phyloP scores from a whole-genome alignment of 805 yeast genomes.

The Schwanniomyces vanrijiae region DNA sequence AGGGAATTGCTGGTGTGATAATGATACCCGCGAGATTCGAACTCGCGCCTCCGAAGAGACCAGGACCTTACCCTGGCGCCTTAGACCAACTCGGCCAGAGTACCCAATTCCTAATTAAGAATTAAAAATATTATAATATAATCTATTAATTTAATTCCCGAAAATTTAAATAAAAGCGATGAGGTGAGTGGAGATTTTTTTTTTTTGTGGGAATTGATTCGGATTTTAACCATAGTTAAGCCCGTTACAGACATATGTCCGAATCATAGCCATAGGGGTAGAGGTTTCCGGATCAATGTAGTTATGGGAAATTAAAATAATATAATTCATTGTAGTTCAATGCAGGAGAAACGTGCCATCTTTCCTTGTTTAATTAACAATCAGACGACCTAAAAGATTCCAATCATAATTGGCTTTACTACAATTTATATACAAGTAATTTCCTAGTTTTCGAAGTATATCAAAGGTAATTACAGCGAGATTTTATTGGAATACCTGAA shows the following conservation, averaged over 20 bases:
- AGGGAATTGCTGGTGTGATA: constrained; percentile 37
- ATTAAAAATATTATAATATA: neutral
- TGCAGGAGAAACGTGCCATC: constrained; percentile 1
- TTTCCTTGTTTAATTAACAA: neutral
- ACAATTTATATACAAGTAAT: neutral
- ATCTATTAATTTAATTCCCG: too few relatives aligned
- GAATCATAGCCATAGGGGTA: neutral
- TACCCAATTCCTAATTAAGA: constrained; percentile 36
- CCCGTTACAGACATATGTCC: neutral
- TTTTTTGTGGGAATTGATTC: too few relatives aligned
- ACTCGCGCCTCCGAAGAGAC: constrained; percentile 48
- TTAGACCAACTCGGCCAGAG: constrained; percentile 47
- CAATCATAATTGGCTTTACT: neutral
- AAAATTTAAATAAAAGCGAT: too few relatives aligned
- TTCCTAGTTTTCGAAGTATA: neutral
- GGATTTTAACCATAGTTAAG: too few relatives aligned
- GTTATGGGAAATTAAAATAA: neutral
- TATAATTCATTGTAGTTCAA: neutral
- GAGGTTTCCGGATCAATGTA: neutral
- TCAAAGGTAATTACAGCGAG: neutral
- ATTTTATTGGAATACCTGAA: neutral
- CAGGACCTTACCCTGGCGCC: constrained; percentile 49
- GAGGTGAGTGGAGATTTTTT: too few relatives aligned
- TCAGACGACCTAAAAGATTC: neutral
- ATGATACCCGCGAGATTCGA: constrained; percentile 46